Percentiles rank a stretch among this genome's conserved stretches.
phyloP scores from a whole-genome alignment of 2,329 filamentous ascomycete species.

The Ascochyta clinopodiicola region DNA sequence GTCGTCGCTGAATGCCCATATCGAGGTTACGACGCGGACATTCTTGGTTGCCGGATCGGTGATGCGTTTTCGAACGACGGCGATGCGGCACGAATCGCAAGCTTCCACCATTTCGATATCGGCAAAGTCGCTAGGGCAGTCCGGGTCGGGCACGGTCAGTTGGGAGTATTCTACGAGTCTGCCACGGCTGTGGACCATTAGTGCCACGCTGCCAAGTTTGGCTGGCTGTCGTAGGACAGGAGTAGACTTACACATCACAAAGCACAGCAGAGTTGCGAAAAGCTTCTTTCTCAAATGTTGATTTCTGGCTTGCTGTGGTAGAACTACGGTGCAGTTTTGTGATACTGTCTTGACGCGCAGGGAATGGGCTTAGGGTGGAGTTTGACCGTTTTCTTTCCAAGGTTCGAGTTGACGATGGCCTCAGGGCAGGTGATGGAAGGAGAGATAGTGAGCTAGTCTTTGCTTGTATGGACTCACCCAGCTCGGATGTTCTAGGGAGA shows the following conservation, averaged over 20 bases:
- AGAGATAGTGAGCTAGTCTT: constrained; percentile 23
- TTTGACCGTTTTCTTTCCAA: constrained; percentile 20
- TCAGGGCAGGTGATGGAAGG: constrained; percentile 35
- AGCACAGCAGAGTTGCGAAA: constrained; percentile 54
- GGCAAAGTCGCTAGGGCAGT: neutral
- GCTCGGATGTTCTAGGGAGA: constrained; percentile 25
- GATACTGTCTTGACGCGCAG: constrained; percentile 26
- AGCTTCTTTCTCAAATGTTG: constrained; percentile 50
- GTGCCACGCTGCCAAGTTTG: neutral
- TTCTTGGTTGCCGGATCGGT: constrained; percentile 40
- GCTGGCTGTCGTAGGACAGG: neutral
- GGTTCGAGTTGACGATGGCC: constrained; percentile 14
- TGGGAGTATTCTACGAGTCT: constrained; percentile 52
- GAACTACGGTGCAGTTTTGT: constrained; percentile 39
- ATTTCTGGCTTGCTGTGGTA: constrained; percentile 43
- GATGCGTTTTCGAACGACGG: constrained; percentile 53
- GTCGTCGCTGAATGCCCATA: constrained; percentile 55
- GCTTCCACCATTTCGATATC: constrained; percentile 52
- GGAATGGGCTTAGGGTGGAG: constrained; percentile 29
- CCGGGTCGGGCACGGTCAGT: constrained; percentile 34
- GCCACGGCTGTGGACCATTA: constrained; percentile 39
- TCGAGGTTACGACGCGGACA: constrained; percentile 50
- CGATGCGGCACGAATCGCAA: constrained; percentile 50
- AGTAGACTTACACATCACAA: constrained; percentile 50
- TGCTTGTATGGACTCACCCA: constrained; percentile 18